phyloP scores from a whole-genome alignment of 768 basidiomycete genomes.

The Udeniomyces megalosporus region DNA sequence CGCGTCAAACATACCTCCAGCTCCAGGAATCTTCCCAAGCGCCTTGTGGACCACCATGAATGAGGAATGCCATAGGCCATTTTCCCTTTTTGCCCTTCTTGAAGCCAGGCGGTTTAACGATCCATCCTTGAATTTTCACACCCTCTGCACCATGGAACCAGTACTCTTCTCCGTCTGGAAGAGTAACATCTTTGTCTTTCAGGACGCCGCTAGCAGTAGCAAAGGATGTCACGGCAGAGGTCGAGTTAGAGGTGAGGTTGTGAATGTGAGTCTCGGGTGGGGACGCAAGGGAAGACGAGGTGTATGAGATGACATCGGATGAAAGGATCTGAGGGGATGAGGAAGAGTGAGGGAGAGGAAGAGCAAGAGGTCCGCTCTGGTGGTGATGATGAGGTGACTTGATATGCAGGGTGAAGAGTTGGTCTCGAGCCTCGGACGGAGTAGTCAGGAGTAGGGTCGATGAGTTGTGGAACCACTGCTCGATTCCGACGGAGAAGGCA shows the following conservation, averaged over 20 bases:
- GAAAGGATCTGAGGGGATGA: neutral
- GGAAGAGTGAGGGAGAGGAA: neutral
- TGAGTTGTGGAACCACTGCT: constrained; percentile 32
- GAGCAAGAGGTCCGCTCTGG: neutral
- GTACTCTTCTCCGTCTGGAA: constrained; percentile 58
- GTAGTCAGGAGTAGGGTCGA: neutral
- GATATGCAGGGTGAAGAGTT: neutral
- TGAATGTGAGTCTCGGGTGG: constrained; percentile 2
- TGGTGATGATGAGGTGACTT: neutral
- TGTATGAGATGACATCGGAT: neutral
- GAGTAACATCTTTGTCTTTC: constrained; percentile 40
- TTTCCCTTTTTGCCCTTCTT: constrained; percentile 38
- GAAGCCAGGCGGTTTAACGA: constrained; percentile 64
- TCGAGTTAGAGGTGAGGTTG: constrained; percentile 32
- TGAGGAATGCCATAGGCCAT: constrained; percentile 63
- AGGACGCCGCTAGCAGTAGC: constrained; percentile 33
- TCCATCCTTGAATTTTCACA: constrained; percentile 67
- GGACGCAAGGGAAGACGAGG: neutral
- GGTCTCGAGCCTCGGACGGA: neutral
- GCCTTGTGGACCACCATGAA: constrained; percentile 46
- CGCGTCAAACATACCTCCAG: constrained; percentile 36
- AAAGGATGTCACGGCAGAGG: constrained; percentile 45
- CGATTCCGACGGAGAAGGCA: too few species aligned
- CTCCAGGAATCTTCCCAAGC: constrained; percentile 85
- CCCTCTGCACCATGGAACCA: constrained; percentile 75